Percentiles rank a stretch among this genome's conserved stretches.
These are phyloP conservation scores for Ganoderma boninense DNA, from an alignment of 1,284 basidiomycete species.

Conservation along the genomic window DNA sequence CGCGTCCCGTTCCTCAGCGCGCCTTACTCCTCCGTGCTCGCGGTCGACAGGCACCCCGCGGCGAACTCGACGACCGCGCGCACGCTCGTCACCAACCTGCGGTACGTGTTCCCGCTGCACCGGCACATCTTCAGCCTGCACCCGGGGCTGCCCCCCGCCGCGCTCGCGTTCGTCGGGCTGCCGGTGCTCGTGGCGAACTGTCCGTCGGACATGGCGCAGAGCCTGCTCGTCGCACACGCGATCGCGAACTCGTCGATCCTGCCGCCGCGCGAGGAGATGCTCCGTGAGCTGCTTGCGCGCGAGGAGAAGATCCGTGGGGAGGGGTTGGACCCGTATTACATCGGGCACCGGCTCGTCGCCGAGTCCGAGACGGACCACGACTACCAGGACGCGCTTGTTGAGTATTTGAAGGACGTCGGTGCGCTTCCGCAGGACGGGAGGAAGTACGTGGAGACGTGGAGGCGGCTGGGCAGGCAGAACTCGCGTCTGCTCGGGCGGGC, in stretches of 20 bases:
- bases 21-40: slow-evolving; percentile 40
- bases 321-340: slow-evolving; percentile 57
- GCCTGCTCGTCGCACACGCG: slow-evolving; percentile 53
- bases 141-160: slow-evolving; percentile 53
- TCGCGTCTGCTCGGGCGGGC: slow-evolving; percentile 47
- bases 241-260: slow-evolving; percentile 53
- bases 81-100: slow-evolving; percentile 55
- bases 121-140: slow-evolving; percentile 61
- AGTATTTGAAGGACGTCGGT: slow-evolving; percentile 51
- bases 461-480: slow-evolving; percentile 46
- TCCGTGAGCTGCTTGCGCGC: slow-evolving; percentile 49
- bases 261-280: slow-evolving; percentile 48
- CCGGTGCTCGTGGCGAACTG: slow-evolving; percentile 54
- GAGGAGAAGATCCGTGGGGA: slow-evolving; percentile 48
- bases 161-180: slow-evolving; percentile 63
- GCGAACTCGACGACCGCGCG: slow-evolving; percentile 38
- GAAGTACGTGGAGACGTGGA: slow-evolving; percentile 59
- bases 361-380: slow-evolving; percentile 48
- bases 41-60: slow-evolving; percentile 29
- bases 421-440: slow-evolving; percentile 51
- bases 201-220: slow-evolving; percentile 60
- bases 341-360: slow-evolving; percentile 56
- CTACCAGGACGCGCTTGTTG: slow-evolving; percentile 58
- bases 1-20: slow-evolving; percentile 58
- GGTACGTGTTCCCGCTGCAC: slow-evolving; percentile 64